Conservation (phyloP, 129 eudicot genomes). For the Scalesia atractyloides region DNA sequence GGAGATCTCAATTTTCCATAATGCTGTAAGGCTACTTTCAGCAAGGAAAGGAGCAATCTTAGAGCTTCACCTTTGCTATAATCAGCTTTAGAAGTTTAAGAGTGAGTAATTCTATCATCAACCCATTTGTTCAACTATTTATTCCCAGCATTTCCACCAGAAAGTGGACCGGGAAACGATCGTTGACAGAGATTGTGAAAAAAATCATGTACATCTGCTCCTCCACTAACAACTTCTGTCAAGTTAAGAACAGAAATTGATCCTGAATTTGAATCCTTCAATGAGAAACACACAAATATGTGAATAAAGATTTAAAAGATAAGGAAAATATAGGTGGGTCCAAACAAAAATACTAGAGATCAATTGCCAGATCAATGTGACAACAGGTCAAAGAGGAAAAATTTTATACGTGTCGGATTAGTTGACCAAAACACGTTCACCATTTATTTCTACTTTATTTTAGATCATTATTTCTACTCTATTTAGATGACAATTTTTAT, state of each 20-base stretch:
- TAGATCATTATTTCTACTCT: background rate
- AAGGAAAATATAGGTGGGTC: constrained; percentile 15
- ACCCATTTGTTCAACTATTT: constrained; percentile 54
- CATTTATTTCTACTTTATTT: background rate
- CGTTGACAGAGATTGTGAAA: constrained; percentile 37
- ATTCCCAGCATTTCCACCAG: constrained; percentile 38
- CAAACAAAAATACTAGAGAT: background rate
- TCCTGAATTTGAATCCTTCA: constrained; percentile 63
- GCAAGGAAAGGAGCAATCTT: constrained; percentile 80
- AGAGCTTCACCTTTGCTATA: constrained; percentile 54
- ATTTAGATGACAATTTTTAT: background rate
- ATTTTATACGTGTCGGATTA: background rate
- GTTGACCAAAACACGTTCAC: background rate
- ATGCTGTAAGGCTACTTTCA: constrained; percentile 80
- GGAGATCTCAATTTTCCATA: constrained; percentile 95
- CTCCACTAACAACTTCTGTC: constrained; percentile 55
- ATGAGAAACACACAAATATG: constrained; percentile 13
- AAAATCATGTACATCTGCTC: constrained; percentile 29
- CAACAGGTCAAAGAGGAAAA: background rate
- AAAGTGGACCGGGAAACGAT: constrained; percentile 36
- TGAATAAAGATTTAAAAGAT: constrained; percentile 3
- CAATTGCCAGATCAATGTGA: background rate
- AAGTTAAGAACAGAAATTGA: constrained; percentile 71
- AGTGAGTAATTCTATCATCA: constrained; percentile 73
- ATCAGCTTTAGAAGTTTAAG: constrained; percentile 42